Evolutionary conservation across 2,329 filamentous ascomycete genomes (phyloP), one percentile per base, ranked within the genome.

Genomic region (Epicoccum sorghinum): DNA sequence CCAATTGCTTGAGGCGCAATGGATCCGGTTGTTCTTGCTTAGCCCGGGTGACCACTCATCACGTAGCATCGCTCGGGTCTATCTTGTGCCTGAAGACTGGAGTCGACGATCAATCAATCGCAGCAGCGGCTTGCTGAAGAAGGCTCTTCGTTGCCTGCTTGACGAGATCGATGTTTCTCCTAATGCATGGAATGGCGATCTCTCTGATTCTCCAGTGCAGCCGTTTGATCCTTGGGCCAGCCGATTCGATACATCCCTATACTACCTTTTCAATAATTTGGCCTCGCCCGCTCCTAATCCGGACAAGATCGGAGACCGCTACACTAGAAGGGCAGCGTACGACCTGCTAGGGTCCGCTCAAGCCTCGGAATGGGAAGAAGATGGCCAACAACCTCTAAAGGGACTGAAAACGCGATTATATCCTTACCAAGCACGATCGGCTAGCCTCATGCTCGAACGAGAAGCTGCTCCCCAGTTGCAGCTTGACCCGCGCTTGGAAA

Each of bases 401-500:
- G 89, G 88, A 0, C 71, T 93, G 4, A 82, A 73, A 12, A 90
- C 90, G 0, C 76, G 76, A 0, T 78, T 97, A 0, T 90, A 95
- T 68, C 81, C 84, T 0, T 96, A 96, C 64, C 93, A 98, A 71
- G 83, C 87, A 45, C 83, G 88, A 39, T 93, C 92, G 1, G 88
- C 89, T 0, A 90, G 90, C 4, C 71, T 88, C 25, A 97, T 98
- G 92, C 76, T 96, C 14, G 88, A 95, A 69, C 86, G 88, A 47
- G 93, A 98, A 73, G 75, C 82, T 5, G 82, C 86, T 22, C 86
- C 89, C 0, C 80, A 81, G 4, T 78, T 83, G 25, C 78, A 85
- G 5, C 75, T 92, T 7, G 93, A 97, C 71, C 91, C 93, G 8
- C 84, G 93, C 4, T 77, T 96, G 2, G 82, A 86, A 45, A 62